Evolutionary conservation across 352 stramenopile genomes (phyloP).

Genomic region (Elongisporangium senticosum): DNA sequence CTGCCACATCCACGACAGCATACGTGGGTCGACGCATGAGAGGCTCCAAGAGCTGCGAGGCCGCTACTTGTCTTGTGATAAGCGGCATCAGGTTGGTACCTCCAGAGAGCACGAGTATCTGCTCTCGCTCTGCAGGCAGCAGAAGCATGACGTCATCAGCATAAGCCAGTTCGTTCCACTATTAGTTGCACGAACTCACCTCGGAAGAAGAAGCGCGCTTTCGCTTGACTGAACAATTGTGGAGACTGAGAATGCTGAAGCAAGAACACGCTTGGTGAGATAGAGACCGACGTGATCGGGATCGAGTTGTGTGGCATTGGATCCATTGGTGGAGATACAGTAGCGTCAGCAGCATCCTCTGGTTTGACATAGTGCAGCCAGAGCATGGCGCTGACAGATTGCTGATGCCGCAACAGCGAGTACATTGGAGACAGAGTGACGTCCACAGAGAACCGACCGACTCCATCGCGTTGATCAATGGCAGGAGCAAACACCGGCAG

Average conservation of each 20-base stretch:
- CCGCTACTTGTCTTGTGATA: constrained; percentile 6
- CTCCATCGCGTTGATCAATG: neutral
- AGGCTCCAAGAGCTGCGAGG: constrained; percentile 2
- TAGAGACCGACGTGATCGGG: neutral
- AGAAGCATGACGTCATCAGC: constrained; percentile 2
- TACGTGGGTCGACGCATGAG: constrained; percentile 31
- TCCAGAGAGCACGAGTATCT: constrained; percentile 41
- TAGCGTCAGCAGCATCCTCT: neutral
- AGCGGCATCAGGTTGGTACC: constrained; percentile 25
- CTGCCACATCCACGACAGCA: constrained; percentile 18
- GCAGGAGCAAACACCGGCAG: constrained; percentile 11
- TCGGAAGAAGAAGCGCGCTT: neutral
- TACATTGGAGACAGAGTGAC: constrained; percentile 3
- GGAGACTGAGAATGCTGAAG: neutral
- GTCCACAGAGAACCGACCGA: constrained; percentile 6
- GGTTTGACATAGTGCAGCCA: constrained; percentile 10
- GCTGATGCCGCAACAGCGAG: constrained; percentile 1
- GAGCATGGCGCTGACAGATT: constrained; percentile 3
- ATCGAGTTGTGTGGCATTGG: neutral
- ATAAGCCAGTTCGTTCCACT: neutral
- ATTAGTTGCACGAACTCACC: neutral
- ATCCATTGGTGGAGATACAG: neutral
- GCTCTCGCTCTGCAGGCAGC: constrained; percentile 10
- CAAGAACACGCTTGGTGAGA: neutral
- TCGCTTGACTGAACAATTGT: neutral